Conservation (phyloP, 257 asterid genomes). For the Anisodus tanguticus region DNA sequence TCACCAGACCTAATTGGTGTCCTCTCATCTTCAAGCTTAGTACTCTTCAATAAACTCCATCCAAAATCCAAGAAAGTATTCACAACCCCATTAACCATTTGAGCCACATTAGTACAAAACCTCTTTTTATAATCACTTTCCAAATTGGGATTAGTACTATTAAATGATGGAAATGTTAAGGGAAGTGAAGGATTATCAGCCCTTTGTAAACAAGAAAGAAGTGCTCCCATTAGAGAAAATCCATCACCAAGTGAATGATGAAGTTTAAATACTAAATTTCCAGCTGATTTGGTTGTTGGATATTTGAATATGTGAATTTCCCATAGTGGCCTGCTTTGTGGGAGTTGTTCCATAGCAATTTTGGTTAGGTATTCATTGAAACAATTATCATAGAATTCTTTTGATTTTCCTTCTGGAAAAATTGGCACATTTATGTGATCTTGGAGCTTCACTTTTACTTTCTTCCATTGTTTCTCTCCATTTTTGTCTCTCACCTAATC, state of each 20-base stretch:
- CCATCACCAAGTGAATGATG: conserved; percentile 58
- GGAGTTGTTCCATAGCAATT: conserved; percentile 39
- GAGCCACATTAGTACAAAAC: conserved; percentile 23
- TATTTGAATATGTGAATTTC: conserved; percentile 48
- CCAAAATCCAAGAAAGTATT: conserved; percentile 42
- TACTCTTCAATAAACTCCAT: conserved; percentile 49
- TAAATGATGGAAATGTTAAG: conserved; percentile 40
- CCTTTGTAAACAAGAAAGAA: conserved; percentile 51
- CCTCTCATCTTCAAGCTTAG: conserved; percentile 43
- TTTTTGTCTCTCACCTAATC: conserved; percentile 39
- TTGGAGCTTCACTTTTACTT: conserved; percentile 40
- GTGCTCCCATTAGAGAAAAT: conserved; percentile 51
- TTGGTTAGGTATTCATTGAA: conserved; percentile 45
- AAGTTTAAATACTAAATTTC: conserved; percentile 44
- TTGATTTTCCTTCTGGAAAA: conserved; percentile 37
- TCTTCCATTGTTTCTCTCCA: conserved; percentile 47
- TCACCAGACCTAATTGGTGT: conserved; percentile 44
- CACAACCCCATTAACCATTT: conserved; percentile 31
- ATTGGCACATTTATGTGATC: conserved; percentile 41
- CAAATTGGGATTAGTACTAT: background rate
- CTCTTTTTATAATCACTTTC: background rate
- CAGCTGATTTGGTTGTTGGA: conserved; percentile 49
- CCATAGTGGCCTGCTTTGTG: conserved; percentile 51
- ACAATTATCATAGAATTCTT: conserved; percentile 46
- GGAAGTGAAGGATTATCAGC: conserved; percentile 50